Percentiles rank a stretch among this genome's conserved stretches.
phyloP scores from a whole-genome alignment of 2,329 filamentous ascomycete genomes.

The Colletotrichum karsti region DNA sequence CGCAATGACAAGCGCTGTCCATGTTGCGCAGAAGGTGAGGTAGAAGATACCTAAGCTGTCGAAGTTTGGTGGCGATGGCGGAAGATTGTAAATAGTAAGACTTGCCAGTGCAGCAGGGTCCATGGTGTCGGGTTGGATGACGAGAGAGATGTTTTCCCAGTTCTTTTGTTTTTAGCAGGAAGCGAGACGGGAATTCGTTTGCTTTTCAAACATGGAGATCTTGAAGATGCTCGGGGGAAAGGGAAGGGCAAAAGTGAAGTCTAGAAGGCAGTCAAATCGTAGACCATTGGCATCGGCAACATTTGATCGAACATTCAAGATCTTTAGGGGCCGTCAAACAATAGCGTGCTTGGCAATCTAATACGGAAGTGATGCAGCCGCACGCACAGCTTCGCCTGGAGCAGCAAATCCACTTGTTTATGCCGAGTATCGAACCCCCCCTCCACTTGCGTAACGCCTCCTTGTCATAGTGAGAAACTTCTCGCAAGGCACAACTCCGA shows the following conservation, averaged over 20 bases:
- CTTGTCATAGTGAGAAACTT: neutral
- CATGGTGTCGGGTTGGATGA: neutral
- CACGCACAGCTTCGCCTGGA: neutral
- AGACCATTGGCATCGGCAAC: neutral
- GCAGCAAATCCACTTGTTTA: neutral
- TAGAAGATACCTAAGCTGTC: conserved; percentile 40
- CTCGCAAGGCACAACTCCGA: neutral
- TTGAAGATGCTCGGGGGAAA: neutral
- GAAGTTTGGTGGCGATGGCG: conserved; percentile 34
- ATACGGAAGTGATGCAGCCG: neutral
- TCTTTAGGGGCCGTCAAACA: neutral
- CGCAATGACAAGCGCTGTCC: conserved; percentile 39
- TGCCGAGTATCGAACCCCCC: neutral
- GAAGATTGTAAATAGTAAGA: conserved; percentile 40
- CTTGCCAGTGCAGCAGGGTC: conserved; percentile 2
- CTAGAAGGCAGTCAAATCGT: neutral
- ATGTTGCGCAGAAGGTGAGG: conserved; percentile 35
- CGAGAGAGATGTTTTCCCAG: neutral
- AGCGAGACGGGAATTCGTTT: neutral
- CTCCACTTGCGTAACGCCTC: neutral
- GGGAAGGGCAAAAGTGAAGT: neutral
- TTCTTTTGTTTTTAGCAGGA: neutral
- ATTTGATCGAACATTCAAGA: neutral
- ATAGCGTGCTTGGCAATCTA: conserved; percentile 6
- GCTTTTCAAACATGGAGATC: neutral